Evolutionary conservation across 176 grass and related monocot species (phyloP), one percentile per base, ranked within the genome.

Genomic region (Metroxylon sagu): DNA sequence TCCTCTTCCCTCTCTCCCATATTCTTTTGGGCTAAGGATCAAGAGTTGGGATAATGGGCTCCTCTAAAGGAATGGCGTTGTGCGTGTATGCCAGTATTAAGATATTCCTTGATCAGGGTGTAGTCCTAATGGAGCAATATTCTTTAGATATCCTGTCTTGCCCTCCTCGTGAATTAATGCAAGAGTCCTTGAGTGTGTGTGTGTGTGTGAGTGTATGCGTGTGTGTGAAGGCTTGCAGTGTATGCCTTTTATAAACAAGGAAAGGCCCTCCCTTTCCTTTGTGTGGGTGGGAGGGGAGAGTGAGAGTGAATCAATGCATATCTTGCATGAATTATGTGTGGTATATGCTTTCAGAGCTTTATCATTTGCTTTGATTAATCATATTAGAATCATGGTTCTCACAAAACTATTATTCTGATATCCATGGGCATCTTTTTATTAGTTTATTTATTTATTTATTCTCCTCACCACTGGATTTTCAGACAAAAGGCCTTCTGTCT

Each of bases 321-420:
- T 82, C 73, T 73, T 49, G 72, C 65, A 92, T 98, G 82, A 89
- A 85, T 85, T 89, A 57, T 88, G 84, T 67, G 76, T 67, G 82
- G 84, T 98, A 92, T 92, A 93, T 93, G 94, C 87, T 89, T 78
- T 68, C 71, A 67, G 62, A 52, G 73, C 78, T 83, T 89, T 78
- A 74, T 75, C 57, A 49, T 75, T 23, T 43, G 35, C 61, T 79
- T 88, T 85, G 62, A 82, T 88, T 70, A 87, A 76, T 76, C 69
- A 59, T 66, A 63, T 54, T 58, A 65, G 86, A 87, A 90, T 95
- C 83, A 74, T 68, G 25, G 59, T 54, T 29, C 70, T 62, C 26
- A 53, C 16, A 53, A 61, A 49, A 48, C 52, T 53, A 43, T 39
- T 78, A 70, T 57, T 73, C 73, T 72, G 56, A 10, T 61, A 73